Evolutionary conservation across 2,329 filamentous ascomycete species (phyloP).

Genomic region (Zymoseptoria ardabiliae): DNA sequence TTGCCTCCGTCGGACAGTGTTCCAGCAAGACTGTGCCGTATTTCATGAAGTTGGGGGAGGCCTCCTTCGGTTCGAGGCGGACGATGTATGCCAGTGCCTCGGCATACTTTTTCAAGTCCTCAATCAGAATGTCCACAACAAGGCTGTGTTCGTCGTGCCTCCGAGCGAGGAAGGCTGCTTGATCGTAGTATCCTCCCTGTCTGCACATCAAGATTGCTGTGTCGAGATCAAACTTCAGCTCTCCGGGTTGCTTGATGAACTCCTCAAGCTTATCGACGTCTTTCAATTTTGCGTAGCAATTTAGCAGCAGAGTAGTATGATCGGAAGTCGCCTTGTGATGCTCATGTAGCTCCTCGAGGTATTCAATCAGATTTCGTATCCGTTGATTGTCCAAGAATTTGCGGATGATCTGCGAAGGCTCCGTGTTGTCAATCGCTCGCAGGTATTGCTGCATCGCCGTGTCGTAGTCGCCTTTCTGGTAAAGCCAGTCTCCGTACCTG

Average conservation of each 20-base stretch:
- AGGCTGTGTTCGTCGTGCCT: slow-evolving; percentile 91
- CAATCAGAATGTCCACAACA: slow-evolving; percentile 91
- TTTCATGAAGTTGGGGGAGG: slow-evolving; percentile 86
- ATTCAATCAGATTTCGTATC: slow-evolving; percentile 95
- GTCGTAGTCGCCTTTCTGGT: slow-evolving; percentile 92
- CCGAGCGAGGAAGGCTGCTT: slow-evolving; percentile 89
- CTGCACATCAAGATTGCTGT: slow-evolving; percentile 97
- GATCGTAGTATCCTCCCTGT: slow-evolving; percentile 93
- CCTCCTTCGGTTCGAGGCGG: slow-evolving; percentile 73
- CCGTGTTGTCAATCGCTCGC: slow-evolving; percentile 89
- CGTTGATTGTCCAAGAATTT: slow-evolving; percentile 97
- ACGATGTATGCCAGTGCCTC: slow-evolving; percentile 90
- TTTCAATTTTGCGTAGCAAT: slow-evolving; percentile 97
- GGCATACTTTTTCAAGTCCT: slow-evolving; percentile 83
- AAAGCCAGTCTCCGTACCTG: slow-evolving; percentile 87
- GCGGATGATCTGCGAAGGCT: slow-evolving; percentile 90
- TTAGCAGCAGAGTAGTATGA: slow-evolving; percentile 87
- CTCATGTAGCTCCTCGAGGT: slow-evolving; percentile 91
- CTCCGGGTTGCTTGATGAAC: slow-evolving; percentile 92
- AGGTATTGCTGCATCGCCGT: slow-evolving; percentile 99
- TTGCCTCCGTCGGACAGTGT: slow-evolving; percentile 74
- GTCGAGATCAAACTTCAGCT: slow-evolving; percentile 92
- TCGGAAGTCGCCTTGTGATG: slow-evolving; percentile 89
- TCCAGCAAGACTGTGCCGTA: slow-evolving; percentile 87
- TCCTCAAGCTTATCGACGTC: slow-evolving; percentile 93